phyloP scores from a whole-genome alignment of 106 monocot genomes.

The Dendrobium officinale region DNA sequence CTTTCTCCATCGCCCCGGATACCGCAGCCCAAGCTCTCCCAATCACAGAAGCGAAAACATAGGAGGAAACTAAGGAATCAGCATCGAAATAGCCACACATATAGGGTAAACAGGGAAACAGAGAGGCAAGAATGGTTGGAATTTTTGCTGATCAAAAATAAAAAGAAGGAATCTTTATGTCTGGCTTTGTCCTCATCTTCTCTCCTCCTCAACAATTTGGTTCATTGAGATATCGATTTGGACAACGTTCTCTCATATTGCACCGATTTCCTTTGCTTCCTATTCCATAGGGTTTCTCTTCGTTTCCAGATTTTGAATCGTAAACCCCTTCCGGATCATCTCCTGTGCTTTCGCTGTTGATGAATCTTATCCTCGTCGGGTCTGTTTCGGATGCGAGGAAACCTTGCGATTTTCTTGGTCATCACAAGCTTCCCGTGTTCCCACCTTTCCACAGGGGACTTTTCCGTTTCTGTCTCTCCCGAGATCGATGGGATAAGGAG shows the following conservation, averaged over 20 bases:
- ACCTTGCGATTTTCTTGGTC: conserved; percentile 20
- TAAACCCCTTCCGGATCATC: neutral
- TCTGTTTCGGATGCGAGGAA: conserved; percentile 12
- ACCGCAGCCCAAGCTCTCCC: no score
- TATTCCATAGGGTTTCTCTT: neutral
- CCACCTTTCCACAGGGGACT: neutral
- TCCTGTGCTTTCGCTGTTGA: conserved; percentile 9
- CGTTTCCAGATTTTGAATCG: neutral
- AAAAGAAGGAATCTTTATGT: neutral
- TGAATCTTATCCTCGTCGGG: conserved; percentile 8
- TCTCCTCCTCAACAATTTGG: neutral
- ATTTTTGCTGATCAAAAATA: neutral
- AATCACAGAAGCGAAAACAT: no score
- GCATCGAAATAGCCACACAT: no score
- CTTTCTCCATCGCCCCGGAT: no score
- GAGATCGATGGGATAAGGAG: conserved; percentile 31
- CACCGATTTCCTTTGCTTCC: neutral
- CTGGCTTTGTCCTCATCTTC: neutral
- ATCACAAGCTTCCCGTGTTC: neutral
- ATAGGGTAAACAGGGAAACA: no score
- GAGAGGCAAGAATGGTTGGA: no score
- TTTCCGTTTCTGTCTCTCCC: conserved; percentile 17
- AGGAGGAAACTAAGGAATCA: no score
- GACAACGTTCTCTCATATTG: neutral
- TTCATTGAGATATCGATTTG: neutral